These are phyloP conservation scores for Lentinula sp. DNA, from an alignment of 768 basidiomycete genomes.

Conservation along the genomic window DNA sequence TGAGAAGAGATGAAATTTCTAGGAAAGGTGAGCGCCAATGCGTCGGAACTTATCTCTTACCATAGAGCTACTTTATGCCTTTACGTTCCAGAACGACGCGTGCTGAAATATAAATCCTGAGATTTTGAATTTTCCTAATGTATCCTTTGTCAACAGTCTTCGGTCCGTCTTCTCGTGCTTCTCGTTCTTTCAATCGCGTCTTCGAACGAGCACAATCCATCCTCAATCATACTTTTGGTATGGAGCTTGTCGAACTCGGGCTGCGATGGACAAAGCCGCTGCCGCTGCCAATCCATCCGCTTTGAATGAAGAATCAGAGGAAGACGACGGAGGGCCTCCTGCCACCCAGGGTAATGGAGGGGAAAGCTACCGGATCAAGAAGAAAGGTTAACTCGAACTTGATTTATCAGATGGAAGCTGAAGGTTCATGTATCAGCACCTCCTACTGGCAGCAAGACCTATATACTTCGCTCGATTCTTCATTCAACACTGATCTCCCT, in stretches of 20 bases:
- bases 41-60: too few relatives aligned
- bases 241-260: conserved; percentile 77
- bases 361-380: conserved; percentile 55
- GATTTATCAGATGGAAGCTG: background rate
- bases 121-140: background rate
- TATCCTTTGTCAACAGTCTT: conserved; percentile 23
- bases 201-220: conserved; percentile 59
- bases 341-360: conserved; percentile 12
- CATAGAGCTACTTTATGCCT: too few relatives aligned
- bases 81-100: too few relatives aligned
- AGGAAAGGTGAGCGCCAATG: conserved; percentile 53
- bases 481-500: conserved; percentile 55
- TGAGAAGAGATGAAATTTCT: conserved; percentile 79
- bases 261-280: conserved; percentile 42
- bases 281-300: conserved; percentile 26
- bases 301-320: conserved; percentile 35
- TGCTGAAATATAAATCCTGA: background rate
- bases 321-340: conserved; percentile 10
- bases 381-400: conserved; percentile 49
- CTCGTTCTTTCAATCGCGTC: conserved; percentile 61
- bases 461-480: conserved; percentile 75
- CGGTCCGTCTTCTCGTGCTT: conserved; percentile 10
- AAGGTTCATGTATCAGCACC: conserved; percentile 29
- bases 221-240: conserved; percentile 63
- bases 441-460: conserved; percentile 65